These are phyloP conservation scores for Cairneyella variabilis DNA, from an alignment of 495 filamentous ascomycete genomes.

Conservation along the genomic window DNA sequence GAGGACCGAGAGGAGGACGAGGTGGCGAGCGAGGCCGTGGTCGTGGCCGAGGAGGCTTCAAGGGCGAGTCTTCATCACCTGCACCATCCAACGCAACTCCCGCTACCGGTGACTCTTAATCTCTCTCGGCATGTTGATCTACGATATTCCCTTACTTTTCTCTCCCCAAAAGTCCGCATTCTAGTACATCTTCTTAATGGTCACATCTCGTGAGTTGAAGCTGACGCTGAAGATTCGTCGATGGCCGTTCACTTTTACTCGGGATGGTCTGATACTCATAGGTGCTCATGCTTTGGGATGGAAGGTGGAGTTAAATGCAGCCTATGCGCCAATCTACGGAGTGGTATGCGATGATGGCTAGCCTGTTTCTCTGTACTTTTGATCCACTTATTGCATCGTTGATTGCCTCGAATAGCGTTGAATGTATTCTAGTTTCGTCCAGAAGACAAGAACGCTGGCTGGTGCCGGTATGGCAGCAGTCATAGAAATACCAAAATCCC, in stretches of 20 bases:
- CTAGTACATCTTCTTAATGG: slow-evolving; percentile 29
- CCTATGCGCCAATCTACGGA: slow-evolving; percentile 25
- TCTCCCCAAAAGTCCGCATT: slow-evolving; percentile 29
- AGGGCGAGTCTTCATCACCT: slow-evolving; percentile 44
- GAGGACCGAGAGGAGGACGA: slow-evolving; percentile 55
- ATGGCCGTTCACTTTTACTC: slow-evolving; percentile 19
- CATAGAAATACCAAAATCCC: slow-evolving; percentile 26
- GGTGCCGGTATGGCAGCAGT: slow-evolving; percentile 11
- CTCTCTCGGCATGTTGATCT: slow-evolving; percentile 6
- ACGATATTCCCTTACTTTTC: slow-evolving; percentile 18
- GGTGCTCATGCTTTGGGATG: slow-evolving; percentile 26
- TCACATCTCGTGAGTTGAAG: slow-evolving; percentile 26
- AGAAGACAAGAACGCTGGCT: slow-evolving; percentile 20
- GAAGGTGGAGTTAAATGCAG: slow-evolving; percentile 28
- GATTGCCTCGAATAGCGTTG: slow-evolving; percentile 26
- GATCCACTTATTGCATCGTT: slow-evolving; percentile 24
- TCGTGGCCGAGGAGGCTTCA: slow-evolving; percentile 56
- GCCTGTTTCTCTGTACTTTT: slow-evolving; percentile 27
- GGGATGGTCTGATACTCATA: slow-evolving; percentile 20
- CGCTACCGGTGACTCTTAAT: slow-evolving; percentile 45
- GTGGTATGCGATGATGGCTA: slow-evolving; percentile 28
- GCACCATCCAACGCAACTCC: slow-evolving; percentile 47
- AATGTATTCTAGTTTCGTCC: slow-evolving; percentile 29
- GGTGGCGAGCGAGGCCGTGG: slow-evolving; percentile 52
- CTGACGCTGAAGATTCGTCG: too few relatives aligned